Percentiles rank a stretch among this genome's conserved stretches.
Evolutionary conservation across 2,329 filamentous ascomycete genomes (phyloP).

Genomic region (Colletotrichum cereale): DNA sequence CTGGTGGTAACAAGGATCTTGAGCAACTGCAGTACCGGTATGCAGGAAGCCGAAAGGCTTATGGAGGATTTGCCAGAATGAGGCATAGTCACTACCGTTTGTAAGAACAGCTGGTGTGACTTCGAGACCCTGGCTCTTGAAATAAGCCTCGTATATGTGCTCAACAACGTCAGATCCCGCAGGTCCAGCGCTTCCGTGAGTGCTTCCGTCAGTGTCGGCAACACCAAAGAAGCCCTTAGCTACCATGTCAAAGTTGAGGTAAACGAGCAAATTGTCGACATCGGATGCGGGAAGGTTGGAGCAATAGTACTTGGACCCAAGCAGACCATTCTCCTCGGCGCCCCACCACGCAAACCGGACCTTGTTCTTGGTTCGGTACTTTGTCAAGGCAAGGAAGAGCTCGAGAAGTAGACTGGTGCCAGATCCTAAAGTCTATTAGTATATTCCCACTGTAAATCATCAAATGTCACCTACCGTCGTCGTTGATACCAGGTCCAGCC

Average conservation of each 20-base stretch:
- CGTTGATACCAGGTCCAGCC: constrained; percentile 60
- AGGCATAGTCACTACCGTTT: constrained; percentile 71
- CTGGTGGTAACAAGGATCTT: constrained; percentile 51
- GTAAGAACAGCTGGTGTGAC: constrained; percentile 46
- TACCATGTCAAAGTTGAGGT: constrained; percentile 60
- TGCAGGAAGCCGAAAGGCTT: constrained; percentile 70
- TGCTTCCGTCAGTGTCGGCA: constrained; percentile 52
- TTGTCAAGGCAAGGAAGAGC: constrained; percentile 54
- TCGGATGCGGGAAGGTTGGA: constrained; percentile 49
- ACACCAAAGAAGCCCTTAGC: constrained; percentile 52
- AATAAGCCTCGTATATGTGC: constrained; percentile 50
- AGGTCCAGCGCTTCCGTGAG: constrained; percentile 53
- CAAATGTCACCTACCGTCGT: constrained; percentile 50
- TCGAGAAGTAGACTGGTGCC: constrained; percentile 57
- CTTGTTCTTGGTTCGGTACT: constrained; percentile 52
- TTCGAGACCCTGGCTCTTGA: constrained; percentile 49
- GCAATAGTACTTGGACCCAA: constrained; percentile 53
- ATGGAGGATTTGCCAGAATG: constrained; percentile 66
- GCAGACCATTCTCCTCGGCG: constrained; percentile 58
- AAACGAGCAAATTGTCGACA: constrained; percentile 53
- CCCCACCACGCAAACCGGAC: constrained; percentile 61
- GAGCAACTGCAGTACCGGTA: constrained; percentile 68
- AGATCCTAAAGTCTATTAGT: constrained; percentile 46
- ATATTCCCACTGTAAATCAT: too few relatives aligned
- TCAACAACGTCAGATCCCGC: constrained; percentile 50